These are phyloP conservation scores for Calonectria honghensis DNA, from an alignment of 2,329 filamentous ascomycete genomes.

Conservation along the genomic window DNA sequence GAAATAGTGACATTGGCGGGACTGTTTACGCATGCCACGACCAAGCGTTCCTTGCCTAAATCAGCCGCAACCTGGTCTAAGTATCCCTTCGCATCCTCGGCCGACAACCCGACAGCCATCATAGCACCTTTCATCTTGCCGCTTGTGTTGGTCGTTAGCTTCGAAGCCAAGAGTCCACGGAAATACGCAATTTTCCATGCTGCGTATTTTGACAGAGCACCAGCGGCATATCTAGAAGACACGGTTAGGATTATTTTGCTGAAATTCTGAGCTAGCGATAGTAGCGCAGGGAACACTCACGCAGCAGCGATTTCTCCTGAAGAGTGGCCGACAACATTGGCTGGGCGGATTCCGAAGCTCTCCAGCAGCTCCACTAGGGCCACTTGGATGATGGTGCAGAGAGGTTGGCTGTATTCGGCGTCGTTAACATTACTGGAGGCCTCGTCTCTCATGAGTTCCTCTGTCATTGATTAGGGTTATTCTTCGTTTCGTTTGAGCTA, in stretches of 20 bases:
- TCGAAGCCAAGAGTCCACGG: slow-evolving; percentile 53
- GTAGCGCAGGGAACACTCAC: slow-evolving; percentile 52
- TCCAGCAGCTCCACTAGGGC: slow-evolving; percentile 63
- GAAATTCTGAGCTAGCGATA: no score
- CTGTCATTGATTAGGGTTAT: background rate
- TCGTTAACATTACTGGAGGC: slow-evolving; percentile 52
- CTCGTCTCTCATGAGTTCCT: slow-evolving; percentile 6
- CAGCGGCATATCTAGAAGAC: background rate
- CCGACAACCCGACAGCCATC: slow-evolving; percentile 58
- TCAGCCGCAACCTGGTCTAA: slow-evolving; percentile 39
- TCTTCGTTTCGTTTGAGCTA: background rate
- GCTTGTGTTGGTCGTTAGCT: slow-evolving; percentile 11
- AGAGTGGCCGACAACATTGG: slow-evolving; percentile 62
- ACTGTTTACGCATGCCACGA: slow-evolving; percentile 45
- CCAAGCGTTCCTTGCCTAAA: background rate
- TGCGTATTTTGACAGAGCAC: slow-evolving; percentile 11
- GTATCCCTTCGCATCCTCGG: slow-evolving; percentile 48
- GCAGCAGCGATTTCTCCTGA: slow-evolving; percentile 65
- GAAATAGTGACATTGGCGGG: slow-evolving; percentile 44
- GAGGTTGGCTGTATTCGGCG: slow-evolving; percentile 68
- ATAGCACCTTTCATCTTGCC: slow-evolving; percentile 53
- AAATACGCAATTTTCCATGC: slow-evolving; percentile 61
- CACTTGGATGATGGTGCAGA: slow-evolving; percentile 73
- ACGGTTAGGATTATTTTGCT: background rate
- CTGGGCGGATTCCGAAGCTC: slow-evolving; percentile 55